Base-by-base conservation (phyloP, 345 rosid species). In the Populus nigra region DNA sequence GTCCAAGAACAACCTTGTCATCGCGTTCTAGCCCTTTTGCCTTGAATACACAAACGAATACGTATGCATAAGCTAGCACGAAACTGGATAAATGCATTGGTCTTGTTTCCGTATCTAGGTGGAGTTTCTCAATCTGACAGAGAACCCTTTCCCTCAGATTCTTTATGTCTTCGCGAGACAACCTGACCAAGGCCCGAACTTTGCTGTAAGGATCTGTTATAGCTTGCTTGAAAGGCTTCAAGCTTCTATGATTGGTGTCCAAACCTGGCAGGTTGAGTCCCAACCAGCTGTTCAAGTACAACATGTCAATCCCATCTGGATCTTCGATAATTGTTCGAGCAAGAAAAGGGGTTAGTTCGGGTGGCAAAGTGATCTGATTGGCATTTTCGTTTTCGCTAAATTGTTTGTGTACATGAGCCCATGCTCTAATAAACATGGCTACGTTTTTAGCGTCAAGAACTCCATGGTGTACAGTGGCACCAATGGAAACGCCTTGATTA, bases 11-110 rank as follows among this genome's bases (percentile, higher is more conserved):
- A 0, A 88, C 77, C 2, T 8, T 38, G 55, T 77, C 36, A 5
- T 73, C 57, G n/a, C 5, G 23, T 0, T 75, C 78, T 0, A 69
- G 76, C 38, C 77, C 84, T 39, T 41, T 73, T 0, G 84, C 72
- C 66, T 75, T 82, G 7, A 79, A 66, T 8, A 80, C 2, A 57
- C 87, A 83, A 18, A 57, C 39, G 23, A 45, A 63, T 0, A 71
- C 5, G 50, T 82, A 80, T 5, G 84, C 84, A 27, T 25, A 29
- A 0, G 83, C 31, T 3, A 86, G 23, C 2, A 82, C 86, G 5
- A 86, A 85, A 17, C 82, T 78, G 1, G 87, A 82, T 59, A 88
- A 77, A 49, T 78, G 86, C 31, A 78, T 73, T 7, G 43, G 23
- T 11, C 4, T 5, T 23, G 45, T 43, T 18, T 36, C 55, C 11